phyloP scores from a whole-genome alignment of 2,329 filamentous ascomycete species.

The Neopestalotiopsis clavispora region DNA sequence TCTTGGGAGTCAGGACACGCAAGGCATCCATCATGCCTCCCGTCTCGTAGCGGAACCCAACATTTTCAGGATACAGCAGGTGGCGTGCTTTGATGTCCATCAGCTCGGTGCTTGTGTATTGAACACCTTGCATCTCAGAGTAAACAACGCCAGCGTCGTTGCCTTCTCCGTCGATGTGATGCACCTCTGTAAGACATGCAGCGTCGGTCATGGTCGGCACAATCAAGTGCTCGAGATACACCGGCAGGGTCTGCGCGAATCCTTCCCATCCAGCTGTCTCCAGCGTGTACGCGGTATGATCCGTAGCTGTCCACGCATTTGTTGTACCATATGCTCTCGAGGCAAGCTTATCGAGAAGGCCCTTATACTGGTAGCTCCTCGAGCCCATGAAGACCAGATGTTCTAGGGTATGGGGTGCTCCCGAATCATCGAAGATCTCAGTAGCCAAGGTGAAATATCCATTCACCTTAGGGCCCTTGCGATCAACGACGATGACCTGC shows the following conservation, averaged over 20 bases:
- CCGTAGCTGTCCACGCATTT: constrained; percentile 96
- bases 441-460: constrained; percentile 96
- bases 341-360: constrained; percentile 90
- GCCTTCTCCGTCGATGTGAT: constrained; percentile 91
- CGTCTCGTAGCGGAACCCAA: constrained; percentile 97
- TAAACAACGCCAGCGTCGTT: constrained; percentile 98
- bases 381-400: constrained; percentile 90
- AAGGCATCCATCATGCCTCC: constrained; percentile 95
- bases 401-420: constrained; percentile 86
- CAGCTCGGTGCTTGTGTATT: constrained; percentile 82
- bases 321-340: constrained; percentile 92
- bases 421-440: constrained; percentile 97
- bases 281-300: constrained; percentile 95
- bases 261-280: constrained; percentile 97
- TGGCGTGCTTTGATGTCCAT: constrained; percentile 85
- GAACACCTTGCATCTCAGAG: constrained; percentile 96
- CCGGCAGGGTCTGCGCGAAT: constrained; percentile 90
- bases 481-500: constrained; percentile 90
- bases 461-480: constrained; percentile 91
- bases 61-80: constrained; percentile 83
- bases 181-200: constrained; percentile 92
- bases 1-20: constrained; percentile 81
- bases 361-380: constrained; percentile 91
- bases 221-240: constrained; percentile 94
- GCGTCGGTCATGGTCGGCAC: constrained; percentile 91